phyloP scores from a whole-genome alignment of 2,329 filamentous ascomycete genomes.

The Trichoderma koningiopsis region DNA sequence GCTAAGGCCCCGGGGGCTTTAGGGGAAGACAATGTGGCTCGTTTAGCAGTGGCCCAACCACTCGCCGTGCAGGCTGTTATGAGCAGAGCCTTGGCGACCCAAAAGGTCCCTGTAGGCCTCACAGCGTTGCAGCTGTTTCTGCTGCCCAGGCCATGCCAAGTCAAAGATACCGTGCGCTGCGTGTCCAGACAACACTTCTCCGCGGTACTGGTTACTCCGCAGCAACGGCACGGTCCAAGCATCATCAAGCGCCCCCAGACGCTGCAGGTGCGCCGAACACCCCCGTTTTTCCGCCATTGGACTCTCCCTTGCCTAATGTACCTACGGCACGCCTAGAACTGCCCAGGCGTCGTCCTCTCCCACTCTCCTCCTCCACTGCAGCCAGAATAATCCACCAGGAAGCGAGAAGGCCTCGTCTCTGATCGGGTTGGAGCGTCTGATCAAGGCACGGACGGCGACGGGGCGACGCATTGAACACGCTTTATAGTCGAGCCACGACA shows the following conservation, averaged over 20 bases:
- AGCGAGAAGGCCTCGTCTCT: conserved; percentile 19
- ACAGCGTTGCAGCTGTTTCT: background rate
- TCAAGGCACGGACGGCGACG: conserved; percentile 5
- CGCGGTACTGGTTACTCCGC: conserved; percentile 1
- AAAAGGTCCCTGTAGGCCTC: conserved; percentile 9
- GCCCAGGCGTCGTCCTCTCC: background rate
- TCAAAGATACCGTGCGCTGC: background rate
- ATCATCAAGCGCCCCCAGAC: conserved; percentile 25
- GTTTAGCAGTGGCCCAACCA: conserved; percentile 20
- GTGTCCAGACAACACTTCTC: background rate
- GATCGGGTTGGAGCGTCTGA: conserved; percentile 22
- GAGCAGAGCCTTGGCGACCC: conserved; percentile 8
- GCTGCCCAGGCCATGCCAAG: background rate
- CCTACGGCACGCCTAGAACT: conserved; percentile 4
- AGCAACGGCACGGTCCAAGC: conserved; percentile 5
- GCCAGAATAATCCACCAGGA: conserved; percentile 7
- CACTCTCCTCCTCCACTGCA: conserved; percentile 23
- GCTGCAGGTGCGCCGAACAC: conserved; percentile 22
- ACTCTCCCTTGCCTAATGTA: conserved; percentile 12
- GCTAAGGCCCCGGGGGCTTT: conserved; percentile 1
- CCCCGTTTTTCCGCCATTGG: conserved; percentile 16
- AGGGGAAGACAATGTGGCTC: conserved; percentile 1
- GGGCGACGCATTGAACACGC: conserved; percentile 6
- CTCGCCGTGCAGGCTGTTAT: background rate
- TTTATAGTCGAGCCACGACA: conserved; percentile 6